Percentiles rank a stretch among this genome's conserved stretches.
Evolutionary conservation across 2,329 filamentous ascomycete species (phyloP).

Genomic region (Aspergillus caelatus): DNA sequence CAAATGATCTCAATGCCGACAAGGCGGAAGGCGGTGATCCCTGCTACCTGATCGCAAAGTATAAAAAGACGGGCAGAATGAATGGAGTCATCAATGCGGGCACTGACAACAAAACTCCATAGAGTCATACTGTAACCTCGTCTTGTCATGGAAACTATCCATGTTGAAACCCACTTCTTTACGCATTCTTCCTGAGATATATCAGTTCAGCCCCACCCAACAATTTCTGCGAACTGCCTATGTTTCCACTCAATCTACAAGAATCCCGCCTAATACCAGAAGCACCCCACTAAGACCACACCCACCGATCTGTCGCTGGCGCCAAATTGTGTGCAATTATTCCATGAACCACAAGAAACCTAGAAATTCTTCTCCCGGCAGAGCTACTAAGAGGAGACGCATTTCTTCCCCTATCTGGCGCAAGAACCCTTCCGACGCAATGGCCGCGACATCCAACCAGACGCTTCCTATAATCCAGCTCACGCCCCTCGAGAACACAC

Average conservation of each 20-base stretch:
- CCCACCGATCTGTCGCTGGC: not conserved
- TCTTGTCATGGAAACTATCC: slow-evolving; percentile 19
- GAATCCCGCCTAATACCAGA: slow-evolving; percentile 14
- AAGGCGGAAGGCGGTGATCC: slow-evolving; percentile 5
- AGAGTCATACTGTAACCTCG: not conserved
- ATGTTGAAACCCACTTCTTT: slow-evolving; percentile 25
- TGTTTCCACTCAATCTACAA: slow-evolving; percentile 15
- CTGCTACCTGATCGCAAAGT: not conserved
- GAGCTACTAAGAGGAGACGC: slow-evolving; percentile 37
- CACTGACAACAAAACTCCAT: not conserved
- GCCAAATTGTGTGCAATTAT: slow-evolving; percentile 8
- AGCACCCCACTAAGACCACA: slow-evolving; percentile 13
- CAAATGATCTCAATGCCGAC: not conserved
- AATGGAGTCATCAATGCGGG: not conserved
- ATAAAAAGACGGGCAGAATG: slow-evolving; percentile 4
- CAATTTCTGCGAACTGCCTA: slow-evolving; percentile 18
- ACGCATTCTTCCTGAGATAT: slow-evolving; percentile 18
- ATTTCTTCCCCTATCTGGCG: slow-evolving; percentile 25
- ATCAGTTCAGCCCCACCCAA: slow-evolving; percentile 14
- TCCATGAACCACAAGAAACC: slow-evolving; percentile 32
- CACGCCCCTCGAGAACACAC: slow-evolving; percentile 69
- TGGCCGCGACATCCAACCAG: slow-evolving; percentile 21
- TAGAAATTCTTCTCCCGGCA: slow-evolving; percentile 22
- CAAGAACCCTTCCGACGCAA: slow-evolving; percentile 27
- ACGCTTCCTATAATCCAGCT: slow-evolving; percentile 56